These are phyloP conservation scores for Aspergillus nanangensis DNA, from an alignment of 495 filamentous ascomycete genomes.

Conservation along the genomic window DNA sequence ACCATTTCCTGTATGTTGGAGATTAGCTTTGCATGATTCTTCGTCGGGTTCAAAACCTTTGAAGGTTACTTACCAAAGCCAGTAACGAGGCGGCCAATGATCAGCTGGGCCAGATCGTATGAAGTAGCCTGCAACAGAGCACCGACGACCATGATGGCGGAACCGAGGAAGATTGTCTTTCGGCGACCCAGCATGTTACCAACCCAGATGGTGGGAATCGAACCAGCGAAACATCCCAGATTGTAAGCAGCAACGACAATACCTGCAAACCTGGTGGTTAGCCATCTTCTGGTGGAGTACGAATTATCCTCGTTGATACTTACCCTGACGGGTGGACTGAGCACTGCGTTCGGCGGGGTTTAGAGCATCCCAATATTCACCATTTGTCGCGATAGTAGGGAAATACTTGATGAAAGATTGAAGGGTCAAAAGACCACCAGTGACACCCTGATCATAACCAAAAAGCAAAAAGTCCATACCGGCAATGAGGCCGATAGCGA, in stretches of 20 bases:
- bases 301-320: constrained; percentile 5
- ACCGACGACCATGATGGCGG: constrained; percentile 64
- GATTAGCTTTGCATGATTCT: not conserved
- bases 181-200: constrained; percentile 67
- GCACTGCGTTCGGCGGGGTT: constrained; percentile 22
- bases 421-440: constrained; percentile 55
- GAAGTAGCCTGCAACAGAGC: constrained; percentile 61
- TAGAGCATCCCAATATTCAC: constrained; percentile 19
- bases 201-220: constrained; percentile 53
- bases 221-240: constrained; percentile 60
- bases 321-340: constrained; percentile 55
- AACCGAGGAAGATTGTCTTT: constrained; percentile 65
- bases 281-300: not conserved
- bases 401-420: constrained; percentile 50
- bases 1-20: constrained; percentile 36
- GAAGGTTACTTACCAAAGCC: constrained; percentile 43
- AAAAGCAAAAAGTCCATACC: constrained; percentile 67
- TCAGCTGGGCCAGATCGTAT: constrained; percentile 58
- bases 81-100: constrained; percentile 58
- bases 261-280: constrained; percentile 23
- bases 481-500: constrained; percentile 63
- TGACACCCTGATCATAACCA: constrained; percentile 57
- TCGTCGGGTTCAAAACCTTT: not conserved
- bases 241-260: constrained; percentile 63
- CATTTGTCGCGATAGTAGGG: constrained; percentile 49